Conservation (phyloP, 2,329 filamentous ascomycete species). For the Monilinia laxa region DNA sequence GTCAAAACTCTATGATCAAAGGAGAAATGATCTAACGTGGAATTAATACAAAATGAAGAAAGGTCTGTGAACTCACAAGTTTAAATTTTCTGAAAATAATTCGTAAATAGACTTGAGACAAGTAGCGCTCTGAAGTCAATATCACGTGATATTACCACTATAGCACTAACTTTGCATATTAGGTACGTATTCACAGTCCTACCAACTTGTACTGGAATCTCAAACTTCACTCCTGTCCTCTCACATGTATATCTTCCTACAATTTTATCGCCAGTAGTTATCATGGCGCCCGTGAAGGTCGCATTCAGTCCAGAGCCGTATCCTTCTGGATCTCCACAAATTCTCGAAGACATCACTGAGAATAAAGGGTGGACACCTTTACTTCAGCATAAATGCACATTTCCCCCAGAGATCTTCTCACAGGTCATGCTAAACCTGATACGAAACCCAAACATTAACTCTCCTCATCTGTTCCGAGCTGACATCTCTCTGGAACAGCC, state of each 20-base stretch:
- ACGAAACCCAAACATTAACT: slow-evolving; percentile 77
- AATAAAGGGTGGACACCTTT: slow-evolving; percentile 52
- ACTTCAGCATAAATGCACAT: slow-evolving; percentile 58
- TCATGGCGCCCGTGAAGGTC: slow-evolving; percentile 5
- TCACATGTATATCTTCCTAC: not conserved
- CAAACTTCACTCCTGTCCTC: not conserved
- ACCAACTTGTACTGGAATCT: too few species aligned
- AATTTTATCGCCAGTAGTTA: slow-evolving; percentile 19
- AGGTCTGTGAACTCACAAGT: too few species aligned
- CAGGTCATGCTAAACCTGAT: slow-evolving; percentile 72
- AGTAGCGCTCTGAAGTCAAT: too few species aligned
- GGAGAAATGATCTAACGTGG: too few species aligned
- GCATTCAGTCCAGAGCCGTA: slow-evolving; percentile 27
- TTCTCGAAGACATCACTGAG: slow-evolving; percentile 42
- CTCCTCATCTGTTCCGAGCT: slow-evolving; percentile 73
- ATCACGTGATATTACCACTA: too few species aligned
- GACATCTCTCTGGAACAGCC: slow-evolving; percentile 64
- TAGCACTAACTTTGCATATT: too few species aligned
- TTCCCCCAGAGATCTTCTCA: slow-evolving; percentile 61
- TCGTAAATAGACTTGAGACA: too few species aligned
- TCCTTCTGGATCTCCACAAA: slow-evolving; percentile 41
- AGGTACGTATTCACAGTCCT: too few species aligned
- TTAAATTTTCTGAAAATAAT: too few species aligned
- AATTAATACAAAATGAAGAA: too few species aligned
- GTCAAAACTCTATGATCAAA: not conserved